phyloP scores from a whole-genome alignment of 495 filamentous ascomycete genomes.

The Astrothelium macrocarpum region DNA sequence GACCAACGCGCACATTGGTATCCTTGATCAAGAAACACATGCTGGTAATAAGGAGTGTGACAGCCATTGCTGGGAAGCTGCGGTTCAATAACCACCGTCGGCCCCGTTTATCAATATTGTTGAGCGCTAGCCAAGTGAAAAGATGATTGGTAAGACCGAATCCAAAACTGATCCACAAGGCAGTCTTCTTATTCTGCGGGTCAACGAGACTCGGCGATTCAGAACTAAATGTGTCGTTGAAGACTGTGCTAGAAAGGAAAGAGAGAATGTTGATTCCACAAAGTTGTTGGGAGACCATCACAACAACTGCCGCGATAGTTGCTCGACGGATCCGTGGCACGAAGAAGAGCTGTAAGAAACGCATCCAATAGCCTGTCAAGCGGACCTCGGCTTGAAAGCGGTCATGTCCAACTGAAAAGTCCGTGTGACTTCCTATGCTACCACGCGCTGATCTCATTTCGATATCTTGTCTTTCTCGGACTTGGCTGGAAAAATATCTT shows the following conservation, averaged over 20 bases:
- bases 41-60: slow-evolving; percentile 20
- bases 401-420: slow-evolving; percentile 32
- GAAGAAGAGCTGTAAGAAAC: slow-evolving; percentile 58
- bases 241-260: slow-evolving; percentile 17
- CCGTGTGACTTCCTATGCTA: slow-evolving; percentile 30
- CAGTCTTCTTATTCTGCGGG: not conserved
- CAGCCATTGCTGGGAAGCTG: slow-evolving; percentile 23
- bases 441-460: not conserved
- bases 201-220: not conserved
- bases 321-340: slow-evolving; percentile 60
- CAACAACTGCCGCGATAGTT: slow-evolving; percentile 52
- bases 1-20: slow-evolving; percentile 9
- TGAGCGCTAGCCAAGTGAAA: slow-evolving; percentile 18
- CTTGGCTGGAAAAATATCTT: not conserved
- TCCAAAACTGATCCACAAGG: slow-evolving; percentile 15
- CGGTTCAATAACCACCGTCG: slow-evolving; percentile 22
- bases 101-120: slow-evolving; percentile 18
- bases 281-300: slow-evolving; percentile 74
- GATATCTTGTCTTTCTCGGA: not conserved
- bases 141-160: slow-evolving; percentile 15
- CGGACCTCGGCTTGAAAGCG: slow-evolving; percentile 27
- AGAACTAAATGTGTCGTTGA: not conserved
- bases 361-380: slow-evolving; percentile 37
- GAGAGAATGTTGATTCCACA: slow-evolving; percentile 46
- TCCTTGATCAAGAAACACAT: slow-evolving; percentile 18